phyloP scores from a whole-genome alignment of 768 basidiomycete species.

The Nidularia sp. region DNA sequence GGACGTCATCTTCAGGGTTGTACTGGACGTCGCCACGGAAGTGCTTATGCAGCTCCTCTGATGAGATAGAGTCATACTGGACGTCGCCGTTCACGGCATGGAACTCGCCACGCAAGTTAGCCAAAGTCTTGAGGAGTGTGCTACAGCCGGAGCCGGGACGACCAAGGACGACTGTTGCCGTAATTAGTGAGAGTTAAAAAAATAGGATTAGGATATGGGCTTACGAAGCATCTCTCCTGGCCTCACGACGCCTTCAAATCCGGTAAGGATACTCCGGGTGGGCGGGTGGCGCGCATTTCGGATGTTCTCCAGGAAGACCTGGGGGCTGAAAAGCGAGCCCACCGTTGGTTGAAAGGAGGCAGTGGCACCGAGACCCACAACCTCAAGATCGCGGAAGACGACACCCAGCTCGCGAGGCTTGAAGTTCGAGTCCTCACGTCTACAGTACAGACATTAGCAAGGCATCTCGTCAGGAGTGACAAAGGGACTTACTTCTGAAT shows the following conservation, averaged over 20 bases:
- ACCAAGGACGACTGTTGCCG: constrained; percentile 67
- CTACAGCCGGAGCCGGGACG: constrained; percentile 83
- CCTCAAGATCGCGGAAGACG: constrained; percentile 53
- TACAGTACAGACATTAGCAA: constrained; percentile 16
- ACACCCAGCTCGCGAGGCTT: constrained; percentile 56
- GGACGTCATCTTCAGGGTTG: constrained; percentile 82
- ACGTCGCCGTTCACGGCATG: constrained; percentile 67
- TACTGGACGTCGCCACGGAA: constrained; percentile 81
- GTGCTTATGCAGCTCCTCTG: constrained; percentile 55
- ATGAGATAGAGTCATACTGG: constrained; percentile 71
- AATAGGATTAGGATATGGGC: constrained; percentile 18
- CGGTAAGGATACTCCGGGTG: constrained; percentile 56
- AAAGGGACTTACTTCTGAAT: constrained; percentile 23
- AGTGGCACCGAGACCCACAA: constrained; percentile 52
- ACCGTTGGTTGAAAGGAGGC: constrained; percentile 56
- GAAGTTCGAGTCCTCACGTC: constrained; percentile 42
- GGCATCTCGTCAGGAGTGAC: not conserved
- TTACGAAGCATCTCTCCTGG: constrained; percentile 77
- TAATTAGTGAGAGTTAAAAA: constrained; percentile 12
- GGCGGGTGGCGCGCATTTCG: constrained; percentile 55
- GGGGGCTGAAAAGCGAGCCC: constrained; percentile 57
- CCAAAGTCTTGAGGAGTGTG: constrained; percentile 76
- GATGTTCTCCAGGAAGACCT: constrained; percentile 35
- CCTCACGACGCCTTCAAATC: constrained; percentile 61
- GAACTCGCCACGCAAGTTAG: constrained; percentile 71